A percentile compares a stretch with the other conserved stretches of the same genome.
phyloP scores from a whole-genome alignment of 306 rosid genomes.

The Casuarina glauca region DNA sequence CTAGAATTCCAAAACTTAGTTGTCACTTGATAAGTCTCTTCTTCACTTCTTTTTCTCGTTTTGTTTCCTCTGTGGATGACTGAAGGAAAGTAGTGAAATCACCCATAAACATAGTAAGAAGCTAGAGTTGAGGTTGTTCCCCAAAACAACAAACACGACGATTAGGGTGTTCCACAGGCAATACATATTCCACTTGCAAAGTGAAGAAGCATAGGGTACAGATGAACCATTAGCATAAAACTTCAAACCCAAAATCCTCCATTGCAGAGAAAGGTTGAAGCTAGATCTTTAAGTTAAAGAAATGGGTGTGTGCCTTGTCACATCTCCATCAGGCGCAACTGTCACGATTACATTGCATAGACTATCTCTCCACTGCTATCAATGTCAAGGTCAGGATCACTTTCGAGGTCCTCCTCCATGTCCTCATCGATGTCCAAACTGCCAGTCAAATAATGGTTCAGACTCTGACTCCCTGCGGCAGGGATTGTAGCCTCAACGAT shows the following conservation, averaged over 20 bases:
- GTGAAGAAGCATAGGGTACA: slow-evolving; percentile 8
- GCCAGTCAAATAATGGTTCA: slow-evolving; percentile 70
- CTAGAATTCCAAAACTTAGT: no score
- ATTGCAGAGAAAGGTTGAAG: slow-evolving; percentile 8
- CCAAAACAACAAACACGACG: not conserved
- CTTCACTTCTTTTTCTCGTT: not conserved
- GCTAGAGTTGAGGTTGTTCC: not conserved
- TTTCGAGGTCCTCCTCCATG: slow-evolving; percentile 87
- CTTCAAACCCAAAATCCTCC: slow-evolving; percentile 31
- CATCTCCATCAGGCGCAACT: not conserved
- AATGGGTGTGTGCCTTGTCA: not conserved
- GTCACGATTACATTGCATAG: slow-evolving; percentile 62
- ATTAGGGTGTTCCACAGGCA: not conserved
- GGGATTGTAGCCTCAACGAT: slow-evolving; percentile 81
- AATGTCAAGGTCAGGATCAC: no score
- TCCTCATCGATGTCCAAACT: slow-evolving; percentile 89
- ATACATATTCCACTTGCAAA: not conserved
- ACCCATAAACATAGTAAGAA: not conserved
- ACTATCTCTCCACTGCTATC: slow-evolving; percentile 92
- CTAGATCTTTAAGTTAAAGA: slow-evolving; percentile 11
- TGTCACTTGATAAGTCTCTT: not conserved
- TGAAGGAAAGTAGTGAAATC: not conserved
- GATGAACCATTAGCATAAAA: slow-evolving; percentile 20
- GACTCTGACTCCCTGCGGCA: slow-evolving; percentile 66
- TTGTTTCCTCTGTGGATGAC: not conserved